Conservation (phyloP, 139 green algal species). For the Micromonas commoda region DNA sequence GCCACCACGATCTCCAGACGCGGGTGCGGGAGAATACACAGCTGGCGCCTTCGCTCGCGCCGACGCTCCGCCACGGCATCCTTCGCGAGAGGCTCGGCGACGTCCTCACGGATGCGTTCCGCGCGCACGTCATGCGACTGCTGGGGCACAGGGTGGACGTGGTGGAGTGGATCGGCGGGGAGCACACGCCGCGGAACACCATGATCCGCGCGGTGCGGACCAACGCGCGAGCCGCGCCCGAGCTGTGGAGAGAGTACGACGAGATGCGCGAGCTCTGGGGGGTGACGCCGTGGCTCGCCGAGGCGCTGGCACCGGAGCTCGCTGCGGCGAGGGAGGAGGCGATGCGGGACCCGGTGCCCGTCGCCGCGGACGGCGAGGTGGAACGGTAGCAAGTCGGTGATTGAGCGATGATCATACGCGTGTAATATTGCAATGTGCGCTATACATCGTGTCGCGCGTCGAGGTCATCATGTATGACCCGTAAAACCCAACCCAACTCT, state of each 20-base stretch:
- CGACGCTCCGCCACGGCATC: constrained; percentile 52
- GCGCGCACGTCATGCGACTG: constrained; percentile 31
- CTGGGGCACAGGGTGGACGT: constrained; percentile 41
- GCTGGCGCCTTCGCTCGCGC: constrained; percentile 18
- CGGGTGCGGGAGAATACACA: constrained; percentile 16
- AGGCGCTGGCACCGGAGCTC: not conserved
- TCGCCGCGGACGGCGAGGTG: not conserved
- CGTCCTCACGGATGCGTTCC: constrained; percentile 50
- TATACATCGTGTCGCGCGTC: too few relatives aligned
- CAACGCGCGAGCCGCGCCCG: not conserved
- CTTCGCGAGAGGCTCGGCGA: constrained; percentile 51
- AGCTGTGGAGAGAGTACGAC: constrained; percentile 34
- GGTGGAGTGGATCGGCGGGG: constrained; percentile 49
- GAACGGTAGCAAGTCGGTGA: too few relatives aligned
- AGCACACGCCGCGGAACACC: constrained; percentile 59
- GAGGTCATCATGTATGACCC: too few relatives aligned
- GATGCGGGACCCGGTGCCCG: not conserved
- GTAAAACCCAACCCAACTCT: too few relatives aligned
- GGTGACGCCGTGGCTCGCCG: not conserved
- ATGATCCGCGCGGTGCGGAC: constrained; percentile 44
- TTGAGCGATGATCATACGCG: too few relatives aligned
- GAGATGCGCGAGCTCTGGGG: constrained; percentile 16
- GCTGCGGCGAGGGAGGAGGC: not conserved
- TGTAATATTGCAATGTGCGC: too few relatives aligned
- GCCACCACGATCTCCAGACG: constrained; percentile 51